phyloP scores from a whole-genome alignment of 257 asterid genomes.

The Solanum gracilifrons region DNA sequence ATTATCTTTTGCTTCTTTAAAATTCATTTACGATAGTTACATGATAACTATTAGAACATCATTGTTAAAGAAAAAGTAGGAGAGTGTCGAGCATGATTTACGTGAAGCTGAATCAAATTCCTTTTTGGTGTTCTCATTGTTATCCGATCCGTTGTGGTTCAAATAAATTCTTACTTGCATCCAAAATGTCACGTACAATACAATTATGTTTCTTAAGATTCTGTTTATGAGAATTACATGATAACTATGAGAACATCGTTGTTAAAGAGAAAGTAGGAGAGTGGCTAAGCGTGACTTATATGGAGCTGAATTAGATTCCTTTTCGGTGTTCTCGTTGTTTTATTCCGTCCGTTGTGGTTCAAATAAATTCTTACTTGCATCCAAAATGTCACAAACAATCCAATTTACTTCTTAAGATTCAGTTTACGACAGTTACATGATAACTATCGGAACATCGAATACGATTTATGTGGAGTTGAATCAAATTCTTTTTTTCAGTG shows the following conservation, averaged over 20 bases:
- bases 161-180: not conserved
- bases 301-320: not conserved
- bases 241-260: not conserved
- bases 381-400: not conserved
- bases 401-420: not conserved
- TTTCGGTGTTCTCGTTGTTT: not conserved
- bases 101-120: not conserved
- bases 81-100: not conserved
- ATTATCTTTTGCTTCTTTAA: not conserved
- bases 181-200: not conserved
- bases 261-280: not conserved
- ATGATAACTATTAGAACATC: too few relatives aligned
- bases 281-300: too few relatives aligned
- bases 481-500: accelerated
- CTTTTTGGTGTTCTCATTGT: accelerated
- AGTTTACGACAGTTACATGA: accelerated
- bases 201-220: not conserved
- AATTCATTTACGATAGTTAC: accelerated
- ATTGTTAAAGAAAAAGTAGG: too few relatives aligned
- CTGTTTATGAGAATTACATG: not conserved
- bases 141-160: too few relatives aligned
- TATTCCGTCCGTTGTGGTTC: accelerated
- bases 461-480: not conserved
- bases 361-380: not conserved
- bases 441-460: not conserved